These are phyloP conservation scores for Incumbomyces delicatus DNA, from an alignment of 2,329 filamentous ascomycete species.

Conservation along the genomic window DNA sequence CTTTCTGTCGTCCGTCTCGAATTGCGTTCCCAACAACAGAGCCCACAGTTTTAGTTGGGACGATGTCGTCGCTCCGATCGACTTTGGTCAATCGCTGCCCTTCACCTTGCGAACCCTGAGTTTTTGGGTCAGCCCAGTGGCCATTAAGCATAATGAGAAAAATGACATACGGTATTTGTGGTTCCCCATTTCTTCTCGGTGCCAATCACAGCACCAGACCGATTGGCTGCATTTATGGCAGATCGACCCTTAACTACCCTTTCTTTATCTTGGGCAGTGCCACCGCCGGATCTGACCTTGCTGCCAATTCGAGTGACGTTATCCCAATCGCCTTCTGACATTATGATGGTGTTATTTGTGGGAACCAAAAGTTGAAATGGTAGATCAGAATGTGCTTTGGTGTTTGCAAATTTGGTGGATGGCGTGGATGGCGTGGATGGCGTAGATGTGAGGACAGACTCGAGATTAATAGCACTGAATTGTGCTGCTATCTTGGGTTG, in stretches of 20 bases:
- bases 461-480: neutral
- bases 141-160: no score
- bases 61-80: constrained; percentile 92
- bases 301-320: constrained; percentile 84
- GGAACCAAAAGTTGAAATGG: neutral
- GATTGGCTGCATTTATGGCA: constrained; percentile 80
- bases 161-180: constrained; percentile 63
- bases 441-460: neutral
- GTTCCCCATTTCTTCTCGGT: constrained; percentile 87
- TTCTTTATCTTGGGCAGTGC: constrained; percentile 53
- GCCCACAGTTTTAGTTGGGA: constrained; percentile 90
- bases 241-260: constrained; percentile 78
- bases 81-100: constrained; percentile 97
- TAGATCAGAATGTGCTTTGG: neutral
- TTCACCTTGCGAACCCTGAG: constrained; percentile 48
- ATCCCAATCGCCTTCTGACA: constrained; percentile 64
- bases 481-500: neutral
- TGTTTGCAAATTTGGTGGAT: neutral
- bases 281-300: constrained; percentile 61
- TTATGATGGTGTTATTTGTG: neutral
- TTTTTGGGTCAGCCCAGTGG: constrained; percentile 10
- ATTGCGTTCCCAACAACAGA: constrained; percentile 74
- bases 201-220: constrained; percentile 62
- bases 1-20: constrained; percentile 64
- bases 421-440: neutral